These are phyloP conservation scores for Lachancea kluyveri DNA, from an alignment of 805 yeast genomes.

Conservation along the genomic window DNA sequence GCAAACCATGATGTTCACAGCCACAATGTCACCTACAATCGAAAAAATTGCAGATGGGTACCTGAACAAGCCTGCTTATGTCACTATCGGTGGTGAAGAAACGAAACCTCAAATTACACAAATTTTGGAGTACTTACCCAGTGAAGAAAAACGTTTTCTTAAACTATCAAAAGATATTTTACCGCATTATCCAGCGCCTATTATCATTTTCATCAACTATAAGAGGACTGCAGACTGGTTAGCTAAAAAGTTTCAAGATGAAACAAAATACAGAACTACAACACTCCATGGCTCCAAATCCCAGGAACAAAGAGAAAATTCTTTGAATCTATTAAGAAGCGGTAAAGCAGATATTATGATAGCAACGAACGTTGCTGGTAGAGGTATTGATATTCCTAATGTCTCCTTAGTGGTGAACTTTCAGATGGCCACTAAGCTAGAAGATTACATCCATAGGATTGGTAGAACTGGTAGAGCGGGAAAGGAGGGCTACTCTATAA, in stretches of 20 bases:
- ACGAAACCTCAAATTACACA: constrained; percentile 58
- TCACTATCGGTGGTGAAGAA: constrained; percentile 64
- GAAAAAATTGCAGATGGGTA: constrained; percentile 62
- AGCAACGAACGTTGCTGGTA: constrained; percentile 93
- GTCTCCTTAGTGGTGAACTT: constrained; percentile 82
- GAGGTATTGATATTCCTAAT: constrained; percentile 90
- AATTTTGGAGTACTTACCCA: constrained; percentile 46
- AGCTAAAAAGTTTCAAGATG: constrained; percentile 41
- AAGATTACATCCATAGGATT: constrained; percentile 84
- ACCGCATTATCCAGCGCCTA: constrained; percentile 41
- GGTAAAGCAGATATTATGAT: constrained; percentile 59
- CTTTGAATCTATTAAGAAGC: constrained; percentile 51
- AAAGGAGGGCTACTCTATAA: constrained; percentile 63
- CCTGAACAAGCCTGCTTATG: constrained; percentile 52
- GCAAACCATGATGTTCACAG: constrained; percentile 88
- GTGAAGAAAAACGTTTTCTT: constrained; percentile 40
- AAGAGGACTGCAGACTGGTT: constrained; percentile 68
- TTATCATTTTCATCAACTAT: constrained; percentile 77
- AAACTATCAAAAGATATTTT: constrained; percentile 18
- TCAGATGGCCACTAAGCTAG: constrained; percentile 73
- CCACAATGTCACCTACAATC: constrained; percentile 77
- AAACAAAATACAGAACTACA: constrained; percentile 43
- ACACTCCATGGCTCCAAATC: constrained; percentile 82
- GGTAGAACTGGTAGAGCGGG: constrained; percentile 99
- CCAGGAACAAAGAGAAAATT: constrained; percentile 80